Evolutionary conservation across 2,329 filamentous ascomycete genomes (phyloP), one percentile per base, ranked within the genome.

Genomic region (Penicillium sp.): DNA sequence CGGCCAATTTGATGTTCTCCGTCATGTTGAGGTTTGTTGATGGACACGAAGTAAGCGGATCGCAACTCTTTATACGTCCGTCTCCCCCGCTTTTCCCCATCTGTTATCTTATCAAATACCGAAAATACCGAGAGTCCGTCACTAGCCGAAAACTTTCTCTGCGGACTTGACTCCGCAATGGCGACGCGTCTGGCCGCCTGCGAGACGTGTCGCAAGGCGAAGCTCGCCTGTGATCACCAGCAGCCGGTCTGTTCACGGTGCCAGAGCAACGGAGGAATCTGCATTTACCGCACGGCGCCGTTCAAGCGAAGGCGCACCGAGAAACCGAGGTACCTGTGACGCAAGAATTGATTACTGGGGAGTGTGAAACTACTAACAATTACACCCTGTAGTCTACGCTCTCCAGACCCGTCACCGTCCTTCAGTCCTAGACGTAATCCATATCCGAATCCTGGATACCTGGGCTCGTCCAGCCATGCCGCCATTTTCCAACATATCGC

Each of bases 401-500:
- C 61, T 16, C 50, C 62, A 24, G 56, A 63, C 31, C 50, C 58
- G 43, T 56, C 62, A 10, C 56, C 60, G 6, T 53, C 58, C 18
- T 62, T 60, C 21, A 58, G 53, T 29, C 55, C 62, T 31, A 56
- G 61, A 18, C 61, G 60, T 31, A 61, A 62, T 51, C 55, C 55
- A 18, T 67, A 67, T 41, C 65, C 64, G 4, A 67, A 67, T 42
- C 65, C 65, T 8, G 65, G 64, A n/a, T 67, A 63, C 47, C 43
- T 66, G 36, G 65, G 64, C 0, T 61, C 59, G 13, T 67, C 65
- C 15, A 67, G 65, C 42, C 65, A 67, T 61, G 61, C 59, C 4
- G 61, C 64, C 13, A 67, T 67, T 41, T 67, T 67, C 41, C 62
- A 62, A 23, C 64, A 67, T 26, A 66, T 67, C 47, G 58, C 61